Base-by-base conservation (phyloP, 2,329 filamentous ascomycete genomes). In the Gaeumannomyces tritici region DNA sequence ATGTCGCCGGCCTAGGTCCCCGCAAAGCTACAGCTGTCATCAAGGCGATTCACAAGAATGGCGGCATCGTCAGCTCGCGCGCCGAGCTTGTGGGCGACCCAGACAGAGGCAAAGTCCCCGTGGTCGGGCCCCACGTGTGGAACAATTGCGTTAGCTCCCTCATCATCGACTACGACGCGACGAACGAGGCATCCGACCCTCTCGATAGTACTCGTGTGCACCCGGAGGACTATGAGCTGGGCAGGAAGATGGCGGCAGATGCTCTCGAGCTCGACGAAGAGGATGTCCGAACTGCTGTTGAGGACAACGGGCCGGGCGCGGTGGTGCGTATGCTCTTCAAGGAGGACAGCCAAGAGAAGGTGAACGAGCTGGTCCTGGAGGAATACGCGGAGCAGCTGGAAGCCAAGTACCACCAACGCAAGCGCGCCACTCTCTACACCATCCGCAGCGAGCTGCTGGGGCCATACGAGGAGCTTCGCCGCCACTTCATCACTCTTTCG, bases 131-230 rank as follows among this genome's bases (percentile, higher is more conserved):
- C 15, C 89, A 90, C 66, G 92, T 98, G 28, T 99, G 91, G 88
- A 92, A 92, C 73, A 99, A 99, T 73, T 97, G 92, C 71, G 93
- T 95, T 63, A 97, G 93, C 77, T 98, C 98, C 78, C 77, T 99
- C 47, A 96, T 87, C 71, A 90, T 99, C 64, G 87, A 90, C 62
- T 97, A 91, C 70, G 93, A 97, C 67, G 82, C 86, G n/a, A 86
- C 88, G 18, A 91, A 91, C 68, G 83, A 88, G 1, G 83, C 89
- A 18, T 91, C 93, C 0, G 95, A 99, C 72, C 96, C 96, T 63
- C 82, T 99, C 29, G 95, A 99, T 75, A 96, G 95, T 72, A 99
- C 95, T 58, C 90, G 95, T 78, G 92, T 99, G 24, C 95, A 99
- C 71, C 95, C 95, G 1, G 95, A 99, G 78, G 95, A 99, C 73